Evolutionary conservation across 2,329 filamentous ascomycete genomes (phyloP), one percentile per base, ranked within the genome.

Genomic region (Calonectria leucothoes): DNA sequence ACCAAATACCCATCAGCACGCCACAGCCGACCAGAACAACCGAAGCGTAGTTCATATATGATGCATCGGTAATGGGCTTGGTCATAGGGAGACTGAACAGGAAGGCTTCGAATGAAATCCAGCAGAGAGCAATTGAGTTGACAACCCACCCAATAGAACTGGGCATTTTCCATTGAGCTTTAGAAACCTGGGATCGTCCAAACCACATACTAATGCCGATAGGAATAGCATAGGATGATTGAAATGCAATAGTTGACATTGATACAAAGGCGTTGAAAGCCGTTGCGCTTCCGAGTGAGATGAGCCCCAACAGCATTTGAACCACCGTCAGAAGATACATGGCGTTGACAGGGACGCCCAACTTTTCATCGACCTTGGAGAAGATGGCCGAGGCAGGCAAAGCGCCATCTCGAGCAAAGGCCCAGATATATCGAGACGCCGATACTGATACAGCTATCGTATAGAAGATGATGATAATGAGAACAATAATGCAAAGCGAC

Each of bases 401-500:
- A 23, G 27, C 14, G 11, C 51, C 51, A 55, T 55, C 51, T n/a
- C n/a, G n/a, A n/a, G n/a, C n/a, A n/a, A n/a, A n/a, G n/a, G n/a
- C n/a, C n/a, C n/a, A n/a, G n/a, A 27, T 31, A 14, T 29, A 55
- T 55, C 51, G 8, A 10, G 51, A 55, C 4, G 51, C 51, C 23
- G 51, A 10, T 4, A 29, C 17, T 8, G 51, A 29, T 10, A 55
- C 27, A 29, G 23, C 17, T 17, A 55, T 55, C 23, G 25, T 29
- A 25, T 25, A 55, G 51, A 55, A 55, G 29, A 55, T 10, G 12
- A 29, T 33, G 5, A 55, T 29, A 5, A 55, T 15, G 27, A 55
- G 23, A 25, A 55, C 51, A 10, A 55, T 29, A 12, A 82, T 15
- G 45, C n/a, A 20, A 4, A 95, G 86, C 0, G 92, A 93, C 76